Evolutionary conservation across 2,329 filamentous ascomycete genomes (phyloP), one percentile per base, ranked within the genome.

Genomic region (Paramyrothecium sp.): DNA sequence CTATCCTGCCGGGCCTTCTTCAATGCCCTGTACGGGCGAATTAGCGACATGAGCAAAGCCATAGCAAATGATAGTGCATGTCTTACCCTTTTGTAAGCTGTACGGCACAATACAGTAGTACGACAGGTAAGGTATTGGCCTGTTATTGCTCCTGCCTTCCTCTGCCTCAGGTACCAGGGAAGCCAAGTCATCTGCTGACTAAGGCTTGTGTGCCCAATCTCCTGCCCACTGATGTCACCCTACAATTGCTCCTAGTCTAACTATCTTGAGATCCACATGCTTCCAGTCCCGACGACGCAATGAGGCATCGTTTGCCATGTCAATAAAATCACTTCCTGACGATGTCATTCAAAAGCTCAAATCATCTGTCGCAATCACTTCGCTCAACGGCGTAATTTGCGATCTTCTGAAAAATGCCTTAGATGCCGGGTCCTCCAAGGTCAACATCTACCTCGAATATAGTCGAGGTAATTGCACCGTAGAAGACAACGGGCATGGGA

Each of bases 401-500:
- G 90, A 89, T 50, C 81, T 98, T 11, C 65, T 96, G 23, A 86
- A 89, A 70, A 99, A 99, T 71, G 86, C 92, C 1, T 79, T 99
- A 13, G 95, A 99, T 76, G 91, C 92, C 3, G 76, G 78, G 50
- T 88, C 93, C 17, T 81, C 79, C 34, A 89, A 81, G 56, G 75
- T 97, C 60, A 84, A 84, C 54, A 78, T 96, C 55, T 82, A 81
- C 1, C 78, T 97, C 21, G 90, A 97, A 73, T 92, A 91, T 69
- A 72, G 75, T 54, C 86, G 88, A 22, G 94, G 92, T 5, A 86
- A 83, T 63, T 97, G 93, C 71, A 80, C 81, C 0, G 83, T 97
- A 5, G 90, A 96, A 67, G 95, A 99, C 69, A 83, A 98, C 73
- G 95, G 95, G 1, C 56, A 78, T 17, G 95, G 95, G 0, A 96